Conservation (phyloP, 2,329 filamentous ascomycete species). For the Camillea tinctor region DNA sequence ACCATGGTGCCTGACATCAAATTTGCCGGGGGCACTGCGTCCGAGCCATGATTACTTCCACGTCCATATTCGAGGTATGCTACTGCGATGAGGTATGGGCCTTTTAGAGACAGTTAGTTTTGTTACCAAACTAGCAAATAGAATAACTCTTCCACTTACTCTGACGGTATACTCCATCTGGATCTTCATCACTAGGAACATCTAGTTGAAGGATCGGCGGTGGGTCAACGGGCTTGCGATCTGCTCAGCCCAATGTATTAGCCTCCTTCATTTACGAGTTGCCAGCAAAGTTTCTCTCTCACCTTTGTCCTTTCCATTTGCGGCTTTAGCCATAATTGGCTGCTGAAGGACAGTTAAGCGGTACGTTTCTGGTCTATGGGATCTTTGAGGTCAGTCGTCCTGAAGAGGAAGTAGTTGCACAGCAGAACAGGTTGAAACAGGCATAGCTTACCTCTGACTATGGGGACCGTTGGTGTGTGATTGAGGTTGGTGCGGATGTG, state of each 20-base stretch:
- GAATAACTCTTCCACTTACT: constrained; percentile 47
- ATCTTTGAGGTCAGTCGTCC: neutral
- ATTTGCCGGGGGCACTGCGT: constrained; percentile 40
- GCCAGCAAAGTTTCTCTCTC: neutral
- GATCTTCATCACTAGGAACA: constrained; percentile 45
- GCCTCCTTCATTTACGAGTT: constrained; percentile 1
- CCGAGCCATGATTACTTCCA: constrained; percentile 40
- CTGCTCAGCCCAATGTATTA: constrained; percentile 38
- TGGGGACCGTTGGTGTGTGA: constrained; percentile 9
- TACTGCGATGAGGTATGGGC: constrained; percentile 33
- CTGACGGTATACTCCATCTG: constrained; percentile 48
- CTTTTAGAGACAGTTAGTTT: constrained; percentile 20
- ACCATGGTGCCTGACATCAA: constrained; percentile 70
- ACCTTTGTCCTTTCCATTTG: constrained; percentile 35
- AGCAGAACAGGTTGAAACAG: neutral
- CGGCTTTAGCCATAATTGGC: constrained; percentile 30
- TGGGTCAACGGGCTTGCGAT: constrained; percentile 84
- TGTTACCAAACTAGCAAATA: neutral
- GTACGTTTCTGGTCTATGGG: constrained; percentile 25
- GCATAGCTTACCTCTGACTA: constrained; percentile 21
- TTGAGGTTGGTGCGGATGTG: constrained; percentile 13
- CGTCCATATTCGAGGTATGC: constrained; percentile 36
- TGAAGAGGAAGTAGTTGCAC: neutral
- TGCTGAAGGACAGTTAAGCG: constrained; percentile 31
- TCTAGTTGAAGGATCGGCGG: constrained; percentile 78